These are phyloP conservation scores for Aspergillus pseudonomiae DNA, from an alignment of 2,329 filamentous ascomycete genomes.

Conservation along the genomic window DNA sequence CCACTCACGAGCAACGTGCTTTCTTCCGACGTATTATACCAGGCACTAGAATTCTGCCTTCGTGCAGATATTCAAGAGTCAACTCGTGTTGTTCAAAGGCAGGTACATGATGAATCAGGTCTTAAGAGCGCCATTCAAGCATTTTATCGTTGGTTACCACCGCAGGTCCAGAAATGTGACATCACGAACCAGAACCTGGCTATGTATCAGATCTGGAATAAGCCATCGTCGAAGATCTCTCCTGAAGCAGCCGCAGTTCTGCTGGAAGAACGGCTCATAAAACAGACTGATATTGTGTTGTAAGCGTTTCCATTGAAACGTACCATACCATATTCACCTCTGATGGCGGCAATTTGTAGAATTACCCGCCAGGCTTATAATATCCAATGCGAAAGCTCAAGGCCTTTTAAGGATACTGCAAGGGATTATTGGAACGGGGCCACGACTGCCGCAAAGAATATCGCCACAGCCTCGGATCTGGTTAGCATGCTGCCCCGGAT, in stretches of 20 bases:
- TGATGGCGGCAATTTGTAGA: neutral
- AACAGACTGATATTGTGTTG: neutral
- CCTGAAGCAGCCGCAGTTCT: neutral
- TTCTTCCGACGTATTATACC: neutral
- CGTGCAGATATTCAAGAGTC: neutral
- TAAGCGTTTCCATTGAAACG: neutral
- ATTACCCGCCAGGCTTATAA: neutral
- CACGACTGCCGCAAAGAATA: neutral
- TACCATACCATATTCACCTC: neutral
- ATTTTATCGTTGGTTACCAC: neutral
- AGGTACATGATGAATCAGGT: neutral
- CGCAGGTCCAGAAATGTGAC: neutral
- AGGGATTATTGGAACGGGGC: neutral
- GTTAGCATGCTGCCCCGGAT: neutral
- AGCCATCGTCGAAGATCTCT: neutral
- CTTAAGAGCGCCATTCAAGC: neutral
- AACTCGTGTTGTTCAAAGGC: neutral
- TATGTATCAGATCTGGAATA: neutral
- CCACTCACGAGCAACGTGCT: neutral
- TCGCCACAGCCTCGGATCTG: neutral
- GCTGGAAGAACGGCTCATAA: neutral
- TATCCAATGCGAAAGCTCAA: neutral
- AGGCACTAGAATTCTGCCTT: neutral
- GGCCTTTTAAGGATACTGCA: neutral
- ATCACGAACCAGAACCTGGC: neutral